Conservation (phyloP, 1,284 basidiomycete genomes). For the Garcileccinum viscosum region DNA sequence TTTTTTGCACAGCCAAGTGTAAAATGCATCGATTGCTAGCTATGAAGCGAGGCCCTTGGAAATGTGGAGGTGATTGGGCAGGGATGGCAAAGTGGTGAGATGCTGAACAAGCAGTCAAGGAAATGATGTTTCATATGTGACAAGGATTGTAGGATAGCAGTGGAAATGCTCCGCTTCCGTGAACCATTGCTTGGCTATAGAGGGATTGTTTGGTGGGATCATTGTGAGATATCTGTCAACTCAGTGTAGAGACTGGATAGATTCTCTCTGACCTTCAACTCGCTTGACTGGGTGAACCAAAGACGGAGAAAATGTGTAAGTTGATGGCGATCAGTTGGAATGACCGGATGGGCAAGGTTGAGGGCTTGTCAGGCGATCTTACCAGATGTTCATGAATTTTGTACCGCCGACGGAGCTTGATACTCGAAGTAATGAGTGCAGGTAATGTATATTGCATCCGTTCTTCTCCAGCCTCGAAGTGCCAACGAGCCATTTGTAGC, state of each 20-base stretch:
- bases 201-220: background rate
- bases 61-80: background rate
- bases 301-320: background rate
- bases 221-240: background rate
- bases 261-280: background rate
- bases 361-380: background rate
- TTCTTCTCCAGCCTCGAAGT: no score
- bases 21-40: background rate
- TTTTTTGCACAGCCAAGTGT: background rate
- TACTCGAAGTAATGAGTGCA: no score
- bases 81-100: background rate
- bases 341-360: background rate
- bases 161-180: background rate
- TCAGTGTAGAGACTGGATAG: background rate
- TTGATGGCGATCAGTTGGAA: background rate
- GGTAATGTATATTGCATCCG: no score
- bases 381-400: no score
- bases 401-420: no score
- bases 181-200: background rate
- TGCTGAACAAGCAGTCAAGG: background rate
- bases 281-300: background rate
- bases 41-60: background rate
- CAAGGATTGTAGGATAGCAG: background rate
- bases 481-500: no score
- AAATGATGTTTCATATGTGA: background rate